Conservation (phyloP, 441 rosid genomes). For the Pelargonium cotyledonis region DNA sequence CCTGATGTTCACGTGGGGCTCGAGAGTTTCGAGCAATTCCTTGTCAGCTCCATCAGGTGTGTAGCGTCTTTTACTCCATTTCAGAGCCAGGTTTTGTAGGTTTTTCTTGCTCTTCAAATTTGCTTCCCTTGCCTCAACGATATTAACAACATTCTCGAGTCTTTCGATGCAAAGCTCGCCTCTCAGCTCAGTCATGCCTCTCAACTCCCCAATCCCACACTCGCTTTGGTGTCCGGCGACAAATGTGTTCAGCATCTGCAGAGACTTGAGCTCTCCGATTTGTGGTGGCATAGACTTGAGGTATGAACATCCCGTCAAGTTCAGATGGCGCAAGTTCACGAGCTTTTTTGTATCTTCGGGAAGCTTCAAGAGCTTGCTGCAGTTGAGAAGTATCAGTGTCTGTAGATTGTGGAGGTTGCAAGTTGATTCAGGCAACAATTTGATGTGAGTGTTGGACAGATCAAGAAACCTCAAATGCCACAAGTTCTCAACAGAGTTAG, state of each 20-base stretch:
- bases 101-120: constrained; percentile 24
- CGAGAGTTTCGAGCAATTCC: constrained; percentile 18
- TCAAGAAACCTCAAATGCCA: constrained; percentile 30
- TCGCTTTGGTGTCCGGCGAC: constrained; percentile 21
- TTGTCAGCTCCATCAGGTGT: neutral
- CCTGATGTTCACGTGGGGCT: constrained; percentile 6
- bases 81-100: constrained; percentile 20
- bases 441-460: constrained; percentile 24
- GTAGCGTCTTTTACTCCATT: constrained; percentile 20
- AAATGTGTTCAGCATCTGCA: constrained; percentile 23
- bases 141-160: constrained; percentile 20
- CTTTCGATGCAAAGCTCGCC: constrained; percentile 22
- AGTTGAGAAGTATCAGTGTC: constrained; percentile 22
- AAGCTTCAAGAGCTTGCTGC: constrained; percentile 17
- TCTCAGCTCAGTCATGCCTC: constrained; percentile 24
- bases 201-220: constrained; percentile 26
- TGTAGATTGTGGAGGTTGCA: constrained; percentile 29
- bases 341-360: constrained; percentile 23
- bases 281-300: constrained; percentile 21
- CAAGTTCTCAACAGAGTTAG: constrained; percentile 22
- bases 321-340: constrained; percentile 21
- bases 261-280: constrained; percentile 21
- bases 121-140: constrained; percentile 24
- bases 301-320: constrained; percentile 17
- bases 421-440: constrained; percentile 25